Evolutionary conservation across 805 yeast species (phyloP).

Genomic region (Saccharomycopsis sp.): DNA sequence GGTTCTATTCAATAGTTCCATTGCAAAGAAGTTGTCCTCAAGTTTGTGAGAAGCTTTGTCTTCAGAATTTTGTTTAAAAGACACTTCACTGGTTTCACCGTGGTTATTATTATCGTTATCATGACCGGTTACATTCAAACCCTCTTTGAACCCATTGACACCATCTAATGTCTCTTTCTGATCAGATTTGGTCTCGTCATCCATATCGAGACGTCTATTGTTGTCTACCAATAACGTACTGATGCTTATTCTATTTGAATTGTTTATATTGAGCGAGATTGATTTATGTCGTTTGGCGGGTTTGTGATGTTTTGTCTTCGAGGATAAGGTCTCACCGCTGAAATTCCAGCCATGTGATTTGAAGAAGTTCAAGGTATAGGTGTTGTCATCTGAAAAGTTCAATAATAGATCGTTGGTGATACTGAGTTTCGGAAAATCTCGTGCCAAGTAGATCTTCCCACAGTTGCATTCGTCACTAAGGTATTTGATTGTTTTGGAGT

Average conservation of each 20-base stretch:
- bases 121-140: constrained; percentile 18
- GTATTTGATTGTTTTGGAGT: constrained; percentile 45
- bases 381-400: background rate
- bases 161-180: constrained; percentile 16
- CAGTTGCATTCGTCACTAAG: constrained; percentile 39
- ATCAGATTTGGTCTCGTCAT: constrained; percentile 1
- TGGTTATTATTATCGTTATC: background rate
- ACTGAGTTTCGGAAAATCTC: background rate
- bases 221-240: background rate
- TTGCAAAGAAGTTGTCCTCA: background rate
- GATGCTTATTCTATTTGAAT: background rate
- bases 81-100: background rate
- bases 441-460: background rate
- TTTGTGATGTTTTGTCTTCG: background rate
- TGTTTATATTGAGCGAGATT: background rate
- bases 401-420: background rate
- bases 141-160: constrained; percentile 22
- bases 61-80: background rate
- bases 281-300: background rate
- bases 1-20: constrained; percentile 32
- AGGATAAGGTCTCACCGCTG: background rate
- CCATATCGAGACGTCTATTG: constrained; percentile 28
- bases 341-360: background rate
- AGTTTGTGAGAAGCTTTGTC: background rate
- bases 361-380: background rate